phyloP scores from a whole-genome alignment of 2,329 filamentous ascomycete species.

The Fusarium acutatum region DNA sequence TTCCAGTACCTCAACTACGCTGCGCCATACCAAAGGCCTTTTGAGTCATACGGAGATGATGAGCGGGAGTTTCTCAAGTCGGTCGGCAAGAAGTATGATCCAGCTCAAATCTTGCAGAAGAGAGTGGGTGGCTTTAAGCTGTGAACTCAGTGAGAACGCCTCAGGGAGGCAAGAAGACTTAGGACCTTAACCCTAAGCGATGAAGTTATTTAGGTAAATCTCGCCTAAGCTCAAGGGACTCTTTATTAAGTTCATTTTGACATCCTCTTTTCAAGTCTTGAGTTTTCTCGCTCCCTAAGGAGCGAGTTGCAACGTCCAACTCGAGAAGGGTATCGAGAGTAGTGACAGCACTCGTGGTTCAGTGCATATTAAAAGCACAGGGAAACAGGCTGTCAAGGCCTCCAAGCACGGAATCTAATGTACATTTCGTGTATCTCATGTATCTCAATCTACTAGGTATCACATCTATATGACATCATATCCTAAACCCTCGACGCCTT shows the following conservation, averaged over 20 bases:
- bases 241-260: background rate
- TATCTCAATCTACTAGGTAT: background rate
- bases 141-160: background rate
- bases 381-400: too few relatives aligned
- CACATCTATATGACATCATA: background rate
- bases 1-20: constrained; percentile 15
- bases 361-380: background rate
- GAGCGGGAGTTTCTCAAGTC: background rate
- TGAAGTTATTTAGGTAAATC: fast-evolving
- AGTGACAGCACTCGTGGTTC: too few relatives aligned
- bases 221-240: background rate
- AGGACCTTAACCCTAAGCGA: background rate
- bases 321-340: background rate
- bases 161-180: background rate
- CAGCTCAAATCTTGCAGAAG: background rate
- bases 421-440: background rate
- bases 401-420: background rate
- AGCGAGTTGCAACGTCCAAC: too few relatives aligned
- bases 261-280: background rate
- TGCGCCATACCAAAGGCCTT: background rate
- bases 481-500: background rate
- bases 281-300: background rate
- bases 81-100: background rate
- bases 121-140: background rate
- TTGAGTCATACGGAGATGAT: background rate